phyloP scores from a whole-genome alignment of 768 basidiomycete genomes.

The Lactifluus rugatus region DNA sequence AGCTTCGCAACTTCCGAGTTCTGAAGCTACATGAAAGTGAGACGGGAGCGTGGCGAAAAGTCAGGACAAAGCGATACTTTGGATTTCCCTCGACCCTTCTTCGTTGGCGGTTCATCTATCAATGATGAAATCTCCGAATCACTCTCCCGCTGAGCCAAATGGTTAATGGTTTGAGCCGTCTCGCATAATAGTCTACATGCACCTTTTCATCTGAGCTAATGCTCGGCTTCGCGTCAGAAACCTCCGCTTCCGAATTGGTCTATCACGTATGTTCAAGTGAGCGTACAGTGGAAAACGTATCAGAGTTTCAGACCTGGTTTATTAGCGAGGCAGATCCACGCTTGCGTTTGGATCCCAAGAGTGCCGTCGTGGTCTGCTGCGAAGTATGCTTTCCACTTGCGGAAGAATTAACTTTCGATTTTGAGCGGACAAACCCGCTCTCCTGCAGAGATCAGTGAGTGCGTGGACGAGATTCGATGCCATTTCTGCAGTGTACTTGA shows the following conservation, averaged over 20 bases:
- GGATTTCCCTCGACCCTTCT: constrained; percentile 29
- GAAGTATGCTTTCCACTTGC: not conserved
- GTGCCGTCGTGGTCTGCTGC: not conserved
- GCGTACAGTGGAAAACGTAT: not conserved
- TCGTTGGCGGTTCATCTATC: constrained; percentile 47
- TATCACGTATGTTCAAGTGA: not conserved
- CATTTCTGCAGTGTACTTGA: not conserved
- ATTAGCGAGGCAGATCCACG: not conserved
- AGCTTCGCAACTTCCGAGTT: constrained; percentile 21
- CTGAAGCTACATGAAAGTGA: not conserved
- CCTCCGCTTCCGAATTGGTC: constrained; percentile 1
- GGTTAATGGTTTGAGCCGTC: not conserved
- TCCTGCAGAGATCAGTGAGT: not conserved
- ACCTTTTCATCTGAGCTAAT: not conserved
- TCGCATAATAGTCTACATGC: not conserved
- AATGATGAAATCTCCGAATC: constrained; percentile 55
- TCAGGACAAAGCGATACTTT: constrained; percentile 23
- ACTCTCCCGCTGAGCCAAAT: constrained; percentile 28
- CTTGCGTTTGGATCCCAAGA: constrained; percentile 4
- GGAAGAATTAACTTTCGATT: not conserved
- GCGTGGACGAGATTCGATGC: not conserved
- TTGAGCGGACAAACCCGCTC: not conserved
- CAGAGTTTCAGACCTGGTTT: not conserved
- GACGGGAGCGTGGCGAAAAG: not conserved
- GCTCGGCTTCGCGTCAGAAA: not conserved